These are phyloP conservation scores for Sporothrix phasma DNA, from an alignment of 2,329 filamentous ascomycete species.

Conservation along the genomic window DNA sequence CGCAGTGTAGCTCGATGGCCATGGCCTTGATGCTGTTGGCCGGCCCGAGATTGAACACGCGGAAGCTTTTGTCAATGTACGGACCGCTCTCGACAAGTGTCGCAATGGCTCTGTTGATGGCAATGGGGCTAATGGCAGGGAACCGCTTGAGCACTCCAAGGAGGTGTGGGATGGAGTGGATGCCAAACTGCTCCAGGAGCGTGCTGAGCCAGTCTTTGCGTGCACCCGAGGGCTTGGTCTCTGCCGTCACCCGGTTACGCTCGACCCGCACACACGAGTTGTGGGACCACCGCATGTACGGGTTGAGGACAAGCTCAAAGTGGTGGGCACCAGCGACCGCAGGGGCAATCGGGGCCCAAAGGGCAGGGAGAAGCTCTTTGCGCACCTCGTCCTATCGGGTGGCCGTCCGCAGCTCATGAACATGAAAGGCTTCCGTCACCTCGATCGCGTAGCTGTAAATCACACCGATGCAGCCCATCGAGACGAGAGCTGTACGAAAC, in stretches of 20 bases:
- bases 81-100: slow-evolving; percentile 20
- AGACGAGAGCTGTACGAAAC: slow-evolving; percentile 21
- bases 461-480: slow-evolving; percentile 23
- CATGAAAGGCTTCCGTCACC: slow-evolving; percentile 19
- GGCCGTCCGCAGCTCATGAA: slow-evolving; percentile 20
- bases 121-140: slow-evolving; percentile 18
- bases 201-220: slow-evolving; percentile 19
- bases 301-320: slow-evolving; percentile 23
- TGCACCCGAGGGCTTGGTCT: slow-evolving; percentile 15
- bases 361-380: slow-evolving; percentile 17
- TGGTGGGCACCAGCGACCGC: slow-evolving; percentile 19
- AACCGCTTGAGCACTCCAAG: slow-evolving; percentile 18
- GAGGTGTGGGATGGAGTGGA: slow-evolving; percentile 16
- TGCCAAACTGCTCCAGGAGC: slow-evolving; percentile 19
- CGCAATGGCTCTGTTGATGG: slow-evolving; percentile 20
- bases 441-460: slow-evolving; percentile 22
- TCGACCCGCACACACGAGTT: slow-evolving; percentile 19
- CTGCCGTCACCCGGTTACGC: slow-evolving; percentile 14
- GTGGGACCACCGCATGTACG: slow-evolving; percentile 18
- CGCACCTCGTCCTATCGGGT: slow-evolving; percentile 21
- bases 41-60: slow-evolving; percentile 22
- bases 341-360: slow-evolving; percentile 18
- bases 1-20: slow-evolving; percentile 21
- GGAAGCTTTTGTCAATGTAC: slow-evolving; percentile 22
- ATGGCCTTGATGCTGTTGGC: slow-evolving; percentile 21